phyloP scores from a whole-genome alignment of 1,284 basidiomycete genomes.

The Tausonia pullulans region DNA sequence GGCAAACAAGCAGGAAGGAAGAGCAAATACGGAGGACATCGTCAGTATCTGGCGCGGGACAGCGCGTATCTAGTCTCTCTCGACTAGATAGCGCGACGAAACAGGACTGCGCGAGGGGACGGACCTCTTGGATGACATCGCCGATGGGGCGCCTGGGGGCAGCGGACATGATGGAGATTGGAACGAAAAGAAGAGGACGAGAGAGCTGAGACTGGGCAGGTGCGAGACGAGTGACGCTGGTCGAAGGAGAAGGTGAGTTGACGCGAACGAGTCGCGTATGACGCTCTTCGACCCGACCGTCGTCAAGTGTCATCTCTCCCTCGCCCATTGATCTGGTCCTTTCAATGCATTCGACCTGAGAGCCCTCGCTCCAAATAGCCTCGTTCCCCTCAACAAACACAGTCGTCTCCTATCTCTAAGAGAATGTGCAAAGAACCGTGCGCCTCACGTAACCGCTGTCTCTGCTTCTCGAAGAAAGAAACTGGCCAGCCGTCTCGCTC shows the following conservation, averaged over 20 bases:
- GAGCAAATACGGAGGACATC: too few relatives aligned
- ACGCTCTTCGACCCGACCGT: background rate
- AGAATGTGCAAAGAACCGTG: too few relatives aligned
- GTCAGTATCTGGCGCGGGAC: too few relatives aligned
- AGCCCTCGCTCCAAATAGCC: background rate
- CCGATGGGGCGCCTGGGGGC: background rate
- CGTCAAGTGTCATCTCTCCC: background rate
- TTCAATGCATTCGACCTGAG: background rate
- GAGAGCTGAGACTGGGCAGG: background rate
- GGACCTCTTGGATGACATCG: slow-evolving; percentile 1
- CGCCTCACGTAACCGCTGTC: background rate
- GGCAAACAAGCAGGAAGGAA: background rate
- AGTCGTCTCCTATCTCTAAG: background rate
- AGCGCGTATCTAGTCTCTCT: background rate
- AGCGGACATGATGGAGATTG: background rate
- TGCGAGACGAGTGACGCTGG: background rate
- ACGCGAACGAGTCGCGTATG: background rate
- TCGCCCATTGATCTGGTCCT: background rate
- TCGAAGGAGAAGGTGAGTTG: background rate
- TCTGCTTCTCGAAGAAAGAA: background rate
- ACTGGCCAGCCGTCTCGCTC: background rate
- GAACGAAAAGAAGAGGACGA: background rate
- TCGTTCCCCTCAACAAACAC: background rate
- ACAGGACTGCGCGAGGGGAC: background rate
- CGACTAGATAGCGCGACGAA: background rate